Percentiles rank a stretch among this genome's conserved stretches.
Conservation (phyloP, 345 rosid genomes). For the Psidium friedrichsthalianum region DNA sequence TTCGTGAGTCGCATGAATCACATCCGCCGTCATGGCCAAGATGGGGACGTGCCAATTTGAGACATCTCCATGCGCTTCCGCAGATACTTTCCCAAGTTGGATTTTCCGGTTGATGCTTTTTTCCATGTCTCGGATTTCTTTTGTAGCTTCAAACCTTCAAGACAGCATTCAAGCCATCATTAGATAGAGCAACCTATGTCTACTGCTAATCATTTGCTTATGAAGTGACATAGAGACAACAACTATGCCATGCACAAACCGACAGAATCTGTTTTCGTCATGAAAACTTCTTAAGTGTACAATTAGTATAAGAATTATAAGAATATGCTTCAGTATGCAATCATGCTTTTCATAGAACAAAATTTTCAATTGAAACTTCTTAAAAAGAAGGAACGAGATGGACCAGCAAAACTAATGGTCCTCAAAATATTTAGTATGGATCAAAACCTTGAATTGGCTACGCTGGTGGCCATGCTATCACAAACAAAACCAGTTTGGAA, state of each 20-base stretch:
- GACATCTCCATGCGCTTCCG: constrained; percentile 20
- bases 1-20: constrained; percentile 72
- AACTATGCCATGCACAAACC: not conserved
- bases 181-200: not conserved
- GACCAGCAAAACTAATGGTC: not conserved
- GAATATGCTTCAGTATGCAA: not conserved
- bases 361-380: not conserved
- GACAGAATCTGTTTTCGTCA: not conserved
- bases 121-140: constrained; percentile 54
- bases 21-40: constrained; percentile 95
- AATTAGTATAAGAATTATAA: not conserved
- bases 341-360: not conserved
- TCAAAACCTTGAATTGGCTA: not conserved
- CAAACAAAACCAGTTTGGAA: not conserved
- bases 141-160: constrained; percentile 70
- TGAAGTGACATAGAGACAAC: not conserved
- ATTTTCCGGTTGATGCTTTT: constrained; percentile 16
- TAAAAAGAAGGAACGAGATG: not conserved
- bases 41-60: constrained; percentile 52
- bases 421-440: not conserved
- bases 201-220: not conserved
- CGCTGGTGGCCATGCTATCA: not conserved
- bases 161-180: not conserved
- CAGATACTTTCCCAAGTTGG: constrained; percentile 19
- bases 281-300: not conserved